Evolutionary conservation across 1,284 basidiomycete species (phyloP).

Genomic region (Waitea zeae): DNA sequence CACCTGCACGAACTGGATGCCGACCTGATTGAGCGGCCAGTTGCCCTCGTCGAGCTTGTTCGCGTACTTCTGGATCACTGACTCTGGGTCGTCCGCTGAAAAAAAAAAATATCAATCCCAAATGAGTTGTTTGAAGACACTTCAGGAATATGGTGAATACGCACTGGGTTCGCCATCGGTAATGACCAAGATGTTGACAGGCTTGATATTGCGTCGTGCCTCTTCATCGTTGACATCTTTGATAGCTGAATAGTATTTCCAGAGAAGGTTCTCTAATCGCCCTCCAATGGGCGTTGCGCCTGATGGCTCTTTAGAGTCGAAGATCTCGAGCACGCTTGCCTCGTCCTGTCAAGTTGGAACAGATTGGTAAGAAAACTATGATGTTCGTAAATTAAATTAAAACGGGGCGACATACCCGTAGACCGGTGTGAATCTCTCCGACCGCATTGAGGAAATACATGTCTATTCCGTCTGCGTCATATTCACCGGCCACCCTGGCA

Average conservation of each 20-base stretch:
- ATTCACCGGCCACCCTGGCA: conserved; percentile 21
- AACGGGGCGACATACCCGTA: no score
- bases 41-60: conserved; percentile 26
- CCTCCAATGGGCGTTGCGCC: conserved; percentile 32
- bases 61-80: conserved; percentile 28
- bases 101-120: no score
- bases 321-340: conserved; percentile 23
- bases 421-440: no score
- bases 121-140: no score
- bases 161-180: conserved; percentile 47
- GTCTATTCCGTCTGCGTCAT: conserved; percentile 32
- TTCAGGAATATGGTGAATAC: no score
- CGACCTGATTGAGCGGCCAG: conserved; percentile 35
- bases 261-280: conserved; percentile 26
- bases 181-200: conserved; percentile 40
- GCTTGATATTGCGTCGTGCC: conserved; percentile 31
- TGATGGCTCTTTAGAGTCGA: conserved; percentile 21
- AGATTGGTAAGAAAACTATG: no score
- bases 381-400: no score
- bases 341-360: no score
- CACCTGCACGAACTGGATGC: conserved; percentile 47
- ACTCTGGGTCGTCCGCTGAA: conserved; percentile 30
- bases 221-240: conserved; percentile 23
- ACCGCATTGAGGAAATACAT: conserved; percentile 30
- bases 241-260: conserved; percentile 24